Conservation (phyloP, 129 eudicot species). For the Heracleum sosnowskyi region DNA sequence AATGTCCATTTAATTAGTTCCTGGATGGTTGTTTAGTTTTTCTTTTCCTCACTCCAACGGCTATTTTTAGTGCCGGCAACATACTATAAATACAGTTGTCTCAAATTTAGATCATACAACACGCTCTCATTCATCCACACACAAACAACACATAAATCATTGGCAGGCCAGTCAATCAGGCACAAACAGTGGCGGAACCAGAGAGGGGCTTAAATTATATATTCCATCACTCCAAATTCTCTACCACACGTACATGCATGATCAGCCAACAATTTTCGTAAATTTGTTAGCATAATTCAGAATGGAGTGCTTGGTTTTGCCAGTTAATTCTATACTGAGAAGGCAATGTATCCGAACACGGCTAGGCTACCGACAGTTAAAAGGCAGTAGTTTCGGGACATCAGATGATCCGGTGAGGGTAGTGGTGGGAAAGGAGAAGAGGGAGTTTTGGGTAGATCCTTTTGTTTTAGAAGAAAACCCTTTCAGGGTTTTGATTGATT, state of each 20-base stretch:
- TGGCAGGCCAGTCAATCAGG: background rate
- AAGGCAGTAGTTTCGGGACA: constrained; percentile 21
- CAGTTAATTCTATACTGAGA: constrained; percentile 35
- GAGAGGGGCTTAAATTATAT: background rate
- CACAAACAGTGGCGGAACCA: background rate
- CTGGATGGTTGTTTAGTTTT: background rate
- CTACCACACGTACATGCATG: background rate
- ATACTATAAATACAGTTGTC: constrained; percentile 13
- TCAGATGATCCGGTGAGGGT: constrained; percentile 48
- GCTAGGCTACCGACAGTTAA: constrained; percentile 34
- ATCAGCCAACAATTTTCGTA: background rate
- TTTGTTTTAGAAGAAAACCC: constrained; percentile 65
- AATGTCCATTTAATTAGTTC: background rate
- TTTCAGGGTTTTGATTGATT: constrained; percentile 59
- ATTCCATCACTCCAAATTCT: background rate
- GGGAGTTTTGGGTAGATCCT: constrained; percentile 54
- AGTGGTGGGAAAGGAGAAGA: constrained; percentile 61
- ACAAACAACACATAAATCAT: too few species aligned
- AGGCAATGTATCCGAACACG: constrained; percentile 40
- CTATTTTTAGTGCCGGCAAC: constrained; percentile 26
- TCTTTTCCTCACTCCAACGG: constrained; percentile 33
- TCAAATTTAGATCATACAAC: background rate
- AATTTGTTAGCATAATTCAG: background rate
- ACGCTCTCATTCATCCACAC: background rate
- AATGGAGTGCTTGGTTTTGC: constrained; percentile 61